Conservation (phyloP, 441 rosid genomes). For the Adansonia grandidieri region DNA sequence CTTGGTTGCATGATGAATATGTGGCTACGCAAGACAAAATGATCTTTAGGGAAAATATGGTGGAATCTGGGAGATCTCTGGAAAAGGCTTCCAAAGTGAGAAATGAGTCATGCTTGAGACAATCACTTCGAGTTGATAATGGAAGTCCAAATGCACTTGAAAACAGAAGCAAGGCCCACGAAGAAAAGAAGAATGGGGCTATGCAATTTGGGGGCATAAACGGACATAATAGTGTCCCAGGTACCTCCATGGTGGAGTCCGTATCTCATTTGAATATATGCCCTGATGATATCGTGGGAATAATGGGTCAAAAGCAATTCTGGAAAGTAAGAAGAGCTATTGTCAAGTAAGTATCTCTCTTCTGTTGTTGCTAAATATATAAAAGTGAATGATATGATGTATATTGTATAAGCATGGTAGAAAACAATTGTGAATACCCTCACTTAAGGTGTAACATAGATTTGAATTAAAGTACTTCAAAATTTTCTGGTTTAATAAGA, state of each 20-base stretch:
- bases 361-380: background rate
- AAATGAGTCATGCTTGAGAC: conserved; percentile 40
- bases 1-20: conserved; percentile 28
- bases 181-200: conserved; percentile 29
- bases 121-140: conserved; percentile 31
- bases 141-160: conserved; percentile 39
- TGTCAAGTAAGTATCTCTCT: conserved; percentile 48
- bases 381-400: no score
- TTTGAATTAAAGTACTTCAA: no score
- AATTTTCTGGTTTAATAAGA: no score
- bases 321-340: conserved; percentile 58
- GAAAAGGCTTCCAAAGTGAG: conserved; percentile 40
- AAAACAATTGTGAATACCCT: no score
- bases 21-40: conserved; percentile 31
- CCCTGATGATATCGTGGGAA: conserved; percentile 49
- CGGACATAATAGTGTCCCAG: conserved; percentile 31
- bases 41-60: conserved; percentile 29
- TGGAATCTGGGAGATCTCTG: conserved; percentile 34
- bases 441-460: no score
- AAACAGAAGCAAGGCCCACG: conserved; percentile 30
- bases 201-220: conserved; percentile 19
- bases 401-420: no score
- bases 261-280: conserved; percentile 38
- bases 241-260: conserved; percentile 35
- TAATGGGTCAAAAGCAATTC: conserved; percentile 54